Base-by-base conservation (phyloP, 805 yeast species). In the Suhomyces sp. region DNA sequence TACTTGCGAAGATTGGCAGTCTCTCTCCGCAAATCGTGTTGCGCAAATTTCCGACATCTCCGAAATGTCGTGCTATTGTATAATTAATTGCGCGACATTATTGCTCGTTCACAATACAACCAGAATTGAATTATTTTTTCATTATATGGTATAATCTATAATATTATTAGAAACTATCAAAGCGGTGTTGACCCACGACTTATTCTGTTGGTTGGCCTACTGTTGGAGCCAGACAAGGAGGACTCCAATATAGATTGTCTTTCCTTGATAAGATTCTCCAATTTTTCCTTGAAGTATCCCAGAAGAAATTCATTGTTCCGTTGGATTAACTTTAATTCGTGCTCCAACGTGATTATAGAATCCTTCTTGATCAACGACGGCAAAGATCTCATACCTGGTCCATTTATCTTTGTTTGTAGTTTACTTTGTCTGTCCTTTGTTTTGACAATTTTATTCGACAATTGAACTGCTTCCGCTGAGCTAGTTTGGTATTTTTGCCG, bases 101-200 rank as follows among this genome's bases (percentile, higher is more conserved):
- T n/a, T n/a, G n/a, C n/a, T n/a, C n/a, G n/a, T n/a, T n/a, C n/a
- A n/a, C n/a, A n/a, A n/a, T n/a, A n/a, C n/a, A n/a, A n/a, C n/a
- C n/a, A n/a, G n/a, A n/a, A n/a, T n/a, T n/a, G n/a, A n/a, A n/a
- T n/a, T n/a, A n/a, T n/a, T n/a, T n/a, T n/a, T n/a, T n/a, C n/a
- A n/a, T n/a, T n/a, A n/a, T n/a, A n/a, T n/a, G n/a, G n/a, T n/a
- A n/a, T n/a, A n/a, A n/a, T n/a, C n/a, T n/a, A n/a, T n/a, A n/a
- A n/a, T n/a, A n/a, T n/a, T n/a, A n/a, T n/a, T n/a, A n/a, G n/a
- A n/a, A n/a, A n/a, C n/a, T n/a, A n/a, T 10, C 15, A 25, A 11
- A 25, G 47, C 11, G 72, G 72, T 1, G 72, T 67, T 3, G 68
- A 41, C 6, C 65, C 69, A 25, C 73, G 47, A 44, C 72, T 65